phyloP scores from a whole-genome alignment of 2,329 filamentous ascomycete genomes.

The Teratosphaeria epicoccoides region DNA sequence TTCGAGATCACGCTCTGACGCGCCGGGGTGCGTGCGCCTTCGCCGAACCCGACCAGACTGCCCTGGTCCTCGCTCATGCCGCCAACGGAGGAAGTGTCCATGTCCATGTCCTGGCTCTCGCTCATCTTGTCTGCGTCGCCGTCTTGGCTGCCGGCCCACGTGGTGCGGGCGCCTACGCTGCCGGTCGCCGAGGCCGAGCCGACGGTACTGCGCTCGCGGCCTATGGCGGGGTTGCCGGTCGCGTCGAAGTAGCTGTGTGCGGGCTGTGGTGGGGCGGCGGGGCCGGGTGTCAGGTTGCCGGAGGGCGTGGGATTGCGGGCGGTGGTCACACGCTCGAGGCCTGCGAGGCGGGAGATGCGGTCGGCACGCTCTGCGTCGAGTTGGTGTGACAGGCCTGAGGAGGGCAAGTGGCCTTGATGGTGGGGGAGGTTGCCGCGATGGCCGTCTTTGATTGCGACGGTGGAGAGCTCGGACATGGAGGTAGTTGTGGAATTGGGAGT shows the following conservation, averaged over 20 bases:
- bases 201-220: slow-evolving; percentile 74
- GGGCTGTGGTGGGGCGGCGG: slow-evolving; percentile 31
- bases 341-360: slow-evolving; percentile 86
- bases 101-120: slow-evolving; percentile 37
- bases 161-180: slow-evolving; percentile 57
- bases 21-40: slow-evolving; percentile 58
- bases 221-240: slow-evolving; percentile 53
- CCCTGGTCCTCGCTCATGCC: slow-evolving; percentile 78
- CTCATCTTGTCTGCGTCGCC: slow-evolving; percentile 59
- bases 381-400: slow-evolving; percentile 44
- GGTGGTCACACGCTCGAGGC: slow-evolving; percentile 80
- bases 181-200: slow-evolving; percentile 83
- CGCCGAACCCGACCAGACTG: slow-evolving; percentile 82
- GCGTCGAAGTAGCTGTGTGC: slow-evolving; percentile 67
- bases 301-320: slow-evolving; percentile 41
- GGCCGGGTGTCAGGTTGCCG: slow-evolving; percentile 38
- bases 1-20: slow-evolving; percentile 62
- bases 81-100: slow-evolving; percentile 54
- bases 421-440: slow-evolving; percentile 70
- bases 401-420: slow-evolving; percentile 43
- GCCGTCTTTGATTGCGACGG: slow-evolving; percentile 92
- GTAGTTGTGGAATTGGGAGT: slow-evolving; percentile 90
- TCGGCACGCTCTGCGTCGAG: slow-evolving; percentile 88
- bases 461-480: slow-evolving; percentile 81
- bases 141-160: slow-evolving; percentile 57